These are phyloP conservation scores for Nigrospora osmanthi DNA, from an alignment of 2,329 filamentous ascomycete genomes.

Conservation along the genomic window DNA sequence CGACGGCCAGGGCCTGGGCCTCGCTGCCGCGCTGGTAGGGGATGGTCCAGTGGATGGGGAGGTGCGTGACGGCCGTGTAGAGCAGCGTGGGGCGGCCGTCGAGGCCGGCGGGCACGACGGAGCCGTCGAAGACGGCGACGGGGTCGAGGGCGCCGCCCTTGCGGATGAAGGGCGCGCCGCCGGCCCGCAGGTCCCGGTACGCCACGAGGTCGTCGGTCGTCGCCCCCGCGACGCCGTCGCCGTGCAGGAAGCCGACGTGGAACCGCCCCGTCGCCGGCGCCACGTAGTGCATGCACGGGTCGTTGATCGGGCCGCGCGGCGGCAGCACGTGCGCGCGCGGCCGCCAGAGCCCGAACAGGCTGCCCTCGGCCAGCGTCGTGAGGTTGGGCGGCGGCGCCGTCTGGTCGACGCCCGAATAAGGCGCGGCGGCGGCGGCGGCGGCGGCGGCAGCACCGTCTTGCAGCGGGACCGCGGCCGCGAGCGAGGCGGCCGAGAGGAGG, in stretches of 20 bases:
- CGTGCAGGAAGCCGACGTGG: slow-evolving; percentile 33
- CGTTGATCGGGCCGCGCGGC: slow-evolving; percentile 29
- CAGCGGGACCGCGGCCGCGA: background rate
- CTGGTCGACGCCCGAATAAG: slow-evolving; percentile 19
- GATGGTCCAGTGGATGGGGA: slow-evolving; percentile 37
- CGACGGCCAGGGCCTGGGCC: slow-evolving; percentile 33
- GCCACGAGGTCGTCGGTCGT: slow-evolving; percentile 34
- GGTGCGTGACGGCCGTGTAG: slow-evolving; percentile 33
- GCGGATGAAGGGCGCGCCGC: slow-evolving; percentile 26
- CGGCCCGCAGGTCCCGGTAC: slow-evolving; percentile 25
- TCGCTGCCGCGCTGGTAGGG: slow-evolving; percentile 36
- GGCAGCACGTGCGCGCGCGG: slow-evolving; percentile 31
- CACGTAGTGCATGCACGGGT: slow-evolving; percentile 36
- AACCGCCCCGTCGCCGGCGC: slow-evolving; percentile 33
- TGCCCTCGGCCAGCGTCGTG: slow-evolving; percentile 26
- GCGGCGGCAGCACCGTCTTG: too few relatives aligned
- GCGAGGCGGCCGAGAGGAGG: background rate
- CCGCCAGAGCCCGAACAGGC: slow-evolving; percentile 23
- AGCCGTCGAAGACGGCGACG: slow-evolving; percentile 35
- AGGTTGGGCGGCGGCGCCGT: slow-evolving; percentile 28
- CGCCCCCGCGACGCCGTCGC: slow-evolving; percentile 22
- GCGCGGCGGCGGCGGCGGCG: too few relatives aligned
- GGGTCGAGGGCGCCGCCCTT: slow-evolving; percentile 24
- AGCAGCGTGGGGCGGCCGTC: slow-evolving; percentile 33
- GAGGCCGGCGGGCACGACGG: slow-evolving; percentile 32